Evolutionary conservation across 2,329 filamentous ascomycete species (phyloP).

Genomic region (Diaporthe velutina): DNA sequence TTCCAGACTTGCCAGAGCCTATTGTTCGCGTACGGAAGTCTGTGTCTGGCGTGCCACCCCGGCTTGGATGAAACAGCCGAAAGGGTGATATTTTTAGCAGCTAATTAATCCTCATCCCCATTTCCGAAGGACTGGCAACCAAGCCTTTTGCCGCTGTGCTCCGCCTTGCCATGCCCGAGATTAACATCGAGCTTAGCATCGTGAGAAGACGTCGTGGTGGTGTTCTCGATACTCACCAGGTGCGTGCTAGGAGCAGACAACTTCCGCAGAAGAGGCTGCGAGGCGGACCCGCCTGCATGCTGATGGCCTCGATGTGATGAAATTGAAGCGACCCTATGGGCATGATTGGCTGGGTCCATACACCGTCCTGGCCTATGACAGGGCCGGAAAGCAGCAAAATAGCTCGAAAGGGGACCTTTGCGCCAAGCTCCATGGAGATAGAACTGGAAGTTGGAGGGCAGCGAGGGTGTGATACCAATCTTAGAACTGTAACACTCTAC

Average conservation of each 20-base stretch:
- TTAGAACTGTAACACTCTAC: conserved; percentile 30
- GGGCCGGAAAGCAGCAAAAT: conserved; percentile 15
- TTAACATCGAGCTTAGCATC: conserved; percentile 16
- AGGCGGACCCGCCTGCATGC: conserved; percentile 3
- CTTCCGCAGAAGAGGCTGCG: not conserved
- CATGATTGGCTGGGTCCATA: conserved; percentile 32
- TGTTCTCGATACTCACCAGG: not conserved
- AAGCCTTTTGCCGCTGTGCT: conserved; percentile 6
- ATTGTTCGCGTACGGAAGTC: conserved; percentile 16
- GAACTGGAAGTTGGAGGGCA: conserved; percentile 31
- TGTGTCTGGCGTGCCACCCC: conserved; percentile 28
- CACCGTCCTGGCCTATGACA: conserved; percentile 25
- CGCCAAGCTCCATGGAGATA: conserved; percentile 27
- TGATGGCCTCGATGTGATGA: conserved; percentile 21
- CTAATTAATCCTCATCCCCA: conserved; percentile 5
- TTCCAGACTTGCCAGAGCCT: conserved; percentile 23
- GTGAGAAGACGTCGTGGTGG: not conserved
- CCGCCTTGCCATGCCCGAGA: conserved; percentile 3
- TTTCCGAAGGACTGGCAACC: conserved; percentile 1
- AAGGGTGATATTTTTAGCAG: conserved; percentile 32
- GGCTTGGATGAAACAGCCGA: conserved; percentile 36
- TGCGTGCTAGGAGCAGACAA: not conserved
- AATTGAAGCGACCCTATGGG: conserved; percentile 1
- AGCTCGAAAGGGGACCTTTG: conserved; percentile 16
- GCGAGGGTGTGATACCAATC: conserved; percentile 31